phyloP scores from a whole-genome alignment of 305 asterid genomes.

The Fraxinus sp. region DNA sequence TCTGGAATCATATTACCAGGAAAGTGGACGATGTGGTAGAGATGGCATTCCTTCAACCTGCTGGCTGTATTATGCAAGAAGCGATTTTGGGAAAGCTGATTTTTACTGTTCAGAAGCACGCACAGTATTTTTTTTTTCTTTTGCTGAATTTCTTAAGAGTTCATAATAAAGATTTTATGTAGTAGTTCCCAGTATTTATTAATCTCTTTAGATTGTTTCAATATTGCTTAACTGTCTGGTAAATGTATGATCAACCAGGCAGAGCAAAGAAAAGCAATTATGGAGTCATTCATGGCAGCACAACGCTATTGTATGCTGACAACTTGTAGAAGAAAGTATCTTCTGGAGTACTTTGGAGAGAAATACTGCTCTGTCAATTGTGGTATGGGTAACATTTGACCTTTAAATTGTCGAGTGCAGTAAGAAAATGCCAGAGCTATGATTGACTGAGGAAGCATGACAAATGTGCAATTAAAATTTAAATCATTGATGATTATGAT shows the following conservation, averaged over 20 bases:
- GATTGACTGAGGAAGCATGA: neutral
- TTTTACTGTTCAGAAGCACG: slow-evolving; percentile 80
- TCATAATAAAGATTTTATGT: slow-evolving; percentile 8
- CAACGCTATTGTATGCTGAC: slow-evolving; percentile 76
- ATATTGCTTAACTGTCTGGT: slow-evolving; percentile 21
- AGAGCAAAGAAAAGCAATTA: slow-evolving; percentile 73
- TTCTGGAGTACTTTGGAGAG: slow-evolving; percentile 88
- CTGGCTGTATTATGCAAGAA: slow-evolving; percentile 75
- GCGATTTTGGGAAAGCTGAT: slow-evolving; percentile 80
- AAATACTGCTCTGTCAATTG: slow-evolving; percentile 50
- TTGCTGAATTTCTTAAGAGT: slow-evolving; percentile 25
- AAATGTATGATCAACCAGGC: slow-evolving; percentile 49
- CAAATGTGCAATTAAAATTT: neutral
- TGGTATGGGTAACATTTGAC: slow-evolving; percentile 45
- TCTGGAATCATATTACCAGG: slow-evolving; percentile 96
- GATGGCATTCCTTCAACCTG: slow-evolving; percentile 92
- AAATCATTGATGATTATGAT: neutral
- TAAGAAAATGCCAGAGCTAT: neutral
- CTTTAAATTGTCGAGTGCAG: slow-evolving; percentile 5
- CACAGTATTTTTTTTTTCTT: slow-evolving; percentile 53
- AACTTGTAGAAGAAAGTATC: slow-evolving; percentile 87
- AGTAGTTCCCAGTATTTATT: slow-evolving; percentile 1
- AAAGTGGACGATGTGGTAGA: slow-evolving; percentile 98
- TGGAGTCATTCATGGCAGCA: slow-evolving; percentile 78
- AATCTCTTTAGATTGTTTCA: slow-evolving; percentile 21